Evolutionary conservation across 2,329 filamentous ascomycete genomes (phyloP), one percentile per base, ranked within the genome.

Genomic region (Bertia moriformis): DNA sequence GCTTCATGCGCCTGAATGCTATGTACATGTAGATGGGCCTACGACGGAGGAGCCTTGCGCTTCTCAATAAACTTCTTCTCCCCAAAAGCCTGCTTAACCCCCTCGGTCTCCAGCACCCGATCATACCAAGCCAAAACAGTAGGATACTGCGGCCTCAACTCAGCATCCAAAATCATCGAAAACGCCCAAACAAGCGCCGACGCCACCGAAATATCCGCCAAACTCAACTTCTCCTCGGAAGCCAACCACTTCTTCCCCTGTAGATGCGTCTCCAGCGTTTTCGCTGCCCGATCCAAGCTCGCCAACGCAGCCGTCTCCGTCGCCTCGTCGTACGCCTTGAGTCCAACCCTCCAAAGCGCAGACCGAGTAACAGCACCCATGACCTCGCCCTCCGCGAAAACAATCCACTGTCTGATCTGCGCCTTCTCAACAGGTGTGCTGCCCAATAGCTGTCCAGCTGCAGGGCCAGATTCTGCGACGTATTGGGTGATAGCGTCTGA

Each of bases 401-500:
- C 44, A 38, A 56, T 51, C 58, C 56, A 62, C 45, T 59, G 55
- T 5, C 51, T 51, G 43, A 61, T 49, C 2, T 44, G 39, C 2
- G 58, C 57, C 13, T 52, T 49, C 43, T 56, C 46, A 7, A 51
- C 50, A 3, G 51, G 42, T 1, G 44, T 54, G 4, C 44, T 32
- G 4, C 58, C 55, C 3, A 58, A 37, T 14, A 61, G 49, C 38
- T 59, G 57, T 2, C 41, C 46, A 3, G 47, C 45, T 4, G 45
- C 45, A 12, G 57, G 56, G 1, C 57, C 58, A 18, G 45, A 51
- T 35, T 58, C 55, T 19, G 56, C 51, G 41, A 60, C 41, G 43
- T 55, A 60, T 27, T 52, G 48, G 3, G 56, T 49, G 38, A 62
- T 61, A 27, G 58, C 58, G 36, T 53, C 51, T 15, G 50, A 51